Base-by-base conservation (phyloP, 306 rosid genomes). In the Citrullus amarus region DNA sequence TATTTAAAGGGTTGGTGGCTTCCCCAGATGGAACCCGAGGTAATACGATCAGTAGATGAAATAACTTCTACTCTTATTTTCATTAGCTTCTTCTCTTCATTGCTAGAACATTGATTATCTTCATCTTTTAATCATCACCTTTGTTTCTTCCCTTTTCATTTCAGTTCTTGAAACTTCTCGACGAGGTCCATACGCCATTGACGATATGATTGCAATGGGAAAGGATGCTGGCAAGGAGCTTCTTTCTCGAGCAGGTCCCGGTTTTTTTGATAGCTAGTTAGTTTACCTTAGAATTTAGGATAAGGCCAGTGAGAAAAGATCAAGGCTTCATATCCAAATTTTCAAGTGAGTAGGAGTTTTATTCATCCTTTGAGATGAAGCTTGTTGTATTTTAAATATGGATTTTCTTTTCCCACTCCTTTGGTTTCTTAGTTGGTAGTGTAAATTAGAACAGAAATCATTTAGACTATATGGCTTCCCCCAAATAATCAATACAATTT, bases 221-320 rank as follows among this genome's bases (percentile, higher is more conserved):
- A 85, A 85, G 83, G 97, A 91, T 82, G 97, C 97, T 43, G 94
- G 97, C 12, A 78, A 88, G 87, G 97, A 93, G 87, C 96, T 93
- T 65, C 94, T 93, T 59, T 87, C 91, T 72, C 87, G 67, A 20
- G 97, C 97, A 48, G 96, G 93, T 79, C 92, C 96, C 43, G 93
- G 87, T 32, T 93, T 93, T 84, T 93, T 93, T 55, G 86, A 82
- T 83, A 77, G 87, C 79, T 90, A 80, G 14, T 78, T 50, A 68
- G 38, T 44, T 41, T 41, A 60, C 17, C 25, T 39, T 18, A 78
- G 61, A 14, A 36, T 54, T 39, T 75, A 55, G 53, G 74, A 67
- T 41, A 67, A 62, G 43, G 43, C 12, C 36, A 41, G 67, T 18
- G 34, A 36, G 67, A 38, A 16, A 60, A 43, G 58, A 60, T 77